Evolutionary conservation across 1,139 yeast species (phyloP), one percentile per base, ranked within the genome.

Genomic region (Nadsonia starkeyi-henricii): DNA sequence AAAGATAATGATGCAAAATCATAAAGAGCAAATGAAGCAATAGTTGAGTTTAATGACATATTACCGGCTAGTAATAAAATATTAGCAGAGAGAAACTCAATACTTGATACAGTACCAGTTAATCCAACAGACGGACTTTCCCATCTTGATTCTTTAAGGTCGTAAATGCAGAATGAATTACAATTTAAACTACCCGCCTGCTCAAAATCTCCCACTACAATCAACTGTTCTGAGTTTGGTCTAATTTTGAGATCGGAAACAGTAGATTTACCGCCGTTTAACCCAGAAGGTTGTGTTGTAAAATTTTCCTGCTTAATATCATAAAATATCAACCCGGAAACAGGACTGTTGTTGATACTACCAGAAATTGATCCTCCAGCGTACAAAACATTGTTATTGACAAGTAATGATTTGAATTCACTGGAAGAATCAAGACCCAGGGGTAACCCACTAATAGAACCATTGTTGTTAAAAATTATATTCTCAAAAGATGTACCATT

Each of bases 151-250:
- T 69, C 68, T 2, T 65, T 62, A 50, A 81, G 63, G 56, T 82
- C 83, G 61, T 78, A 86, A 43, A 83, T 67, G 61, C 95, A 85
- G 46, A 86, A 64, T 1, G 79, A 75, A 1, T 69, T 64, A 65
- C 96, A 86, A 44, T 69, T 66, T 52, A 75, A 65, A 8, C 79
- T 69, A 0, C 84, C 81, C 2, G 83, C 81, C 39, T 69, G 63
- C 30, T 72, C 73, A 58, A 85, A 85, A 45, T 77, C 70, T 20
- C 98, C 98, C 46, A 85, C 95, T 12, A 85, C 83, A 41, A 86
- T 69, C 19, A 88, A 62, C 21, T 73, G 70, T 21, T 71, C 62
- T 8, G 70, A 70, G 30, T 67, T 65, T 37, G 78, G 80, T 53
- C 75, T 73, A 50, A 72, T 69, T 2, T 74, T 77, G 52, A 85